These are phyloP conservation scores for Leucosporidium yakuticum DNA, from an alignment of 768 basidiomycete species.

Conservation along the genomic window DNA sequence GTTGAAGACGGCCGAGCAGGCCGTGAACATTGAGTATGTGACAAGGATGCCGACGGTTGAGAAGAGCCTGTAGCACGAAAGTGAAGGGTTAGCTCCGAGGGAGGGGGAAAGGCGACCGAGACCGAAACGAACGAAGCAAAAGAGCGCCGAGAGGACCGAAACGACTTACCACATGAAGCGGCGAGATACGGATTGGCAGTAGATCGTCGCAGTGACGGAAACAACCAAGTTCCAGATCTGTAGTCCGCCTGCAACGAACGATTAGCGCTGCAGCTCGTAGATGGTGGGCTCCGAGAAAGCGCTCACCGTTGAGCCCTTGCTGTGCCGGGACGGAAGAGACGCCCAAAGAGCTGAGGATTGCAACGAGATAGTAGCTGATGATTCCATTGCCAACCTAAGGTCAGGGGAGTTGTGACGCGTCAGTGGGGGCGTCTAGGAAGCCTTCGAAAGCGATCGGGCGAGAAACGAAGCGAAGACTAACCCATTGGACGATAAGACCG, in stretches of 20 bases:
- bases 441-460: too few species aligned
- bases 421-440: too few species aligned
- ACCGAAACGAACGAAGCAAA: too few species aligned
- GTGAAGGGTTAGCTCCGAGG: neutral
- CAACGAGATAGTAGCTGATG: neutral
- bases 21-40: constrained; percentile 3
- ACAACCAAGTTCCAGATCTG: constrained; percentile 14
- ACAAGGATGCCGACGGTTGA: neutral
- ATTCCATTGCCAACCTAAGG: constrained; percentile 18
- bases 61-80: neutral
- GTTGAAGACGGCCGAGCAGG: neutral
- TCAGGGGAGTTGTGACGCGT: too few species aligned
- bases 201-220: neutral
- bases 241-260: constrained; percentile 2
- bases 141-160: neutral
- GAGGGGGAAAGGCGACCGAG: too few species aligned
- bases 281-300: too few species aligned
- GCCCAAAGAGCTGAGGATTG: constrained; percentile 26
- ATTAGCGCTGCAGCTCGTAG: constrained; percentile 3
- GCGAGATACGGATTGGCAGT: too few species aligned
- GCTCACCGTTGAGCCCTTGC: too few species aligned
- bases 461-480: neutral
- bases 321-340: neutral
- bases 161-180: neutral
- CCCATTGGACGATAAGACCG: constrained; percentile 7